phyloP scores from a whole-genome alignment of 352 stramenopile genomes.

The Globisporangium echinulatum region DNA sequence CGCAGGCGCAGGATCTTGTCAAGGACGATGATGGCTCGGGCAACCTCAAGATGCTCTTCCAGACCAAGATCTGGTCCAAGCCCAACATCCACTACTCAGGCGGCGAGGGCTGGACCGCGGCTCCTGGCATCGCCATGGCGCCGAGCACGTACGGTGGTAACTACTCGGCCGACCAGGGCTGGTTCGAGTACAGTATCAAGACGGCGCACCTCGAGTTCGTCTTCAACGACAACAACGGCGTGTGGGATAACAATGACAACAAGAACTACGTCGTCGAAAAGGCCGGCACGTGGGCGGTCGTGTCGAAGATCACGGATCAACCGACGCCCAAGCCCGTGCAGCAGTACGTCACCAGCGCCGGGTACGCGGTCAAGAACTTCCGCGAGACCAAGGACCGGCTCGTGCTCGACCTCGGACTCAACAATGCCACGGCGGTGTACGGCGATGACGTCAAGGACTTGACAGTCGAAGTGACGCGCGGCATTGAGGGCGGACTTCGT shows the following conservation, averaged over 20 bases:
- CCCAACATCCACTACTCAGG: constrained; percentile 18
- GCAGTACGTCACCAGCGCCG: constrained; percentile 17
- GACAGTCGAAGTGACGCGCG: constrained; percentile 27
- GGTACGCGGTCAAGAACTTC: constrained; percentile 23
- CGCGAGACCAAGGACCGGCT: constrained; percentile 13
- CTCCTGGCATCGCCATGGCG: constrained; percentile 6
- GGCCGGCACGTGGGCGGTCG: constrained; percentile 29
- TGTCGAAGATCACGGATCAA: constrained; percentile 22
- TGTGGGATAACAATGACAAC: constrained; percentile 42
- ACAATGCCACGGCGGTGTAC: constrained; percentile 16
- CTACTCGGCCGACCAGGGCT: constrained; percentile 22
- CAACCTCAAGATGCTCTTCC: constrained; percentile 17
- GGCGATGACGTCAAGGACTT: constrained; percentile 36
- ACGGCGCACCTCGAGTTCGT: constrained; percentile 32
- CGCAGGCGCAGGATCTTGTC: constrained; percentile 13
- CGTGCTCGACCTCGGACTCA: constrained; percentile 18
- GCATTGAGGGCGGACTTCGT: constrained; percentile 8
- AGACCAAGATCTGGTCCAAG: constrained; percentile 16
- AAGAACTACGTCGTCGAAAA: constrained; percentile 31
- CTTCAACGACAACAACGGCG: constrained; percentile 41
- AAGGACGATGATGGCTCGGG: constrained; percentile 13
- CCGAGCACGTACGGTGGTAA: constrained; percentile 17
- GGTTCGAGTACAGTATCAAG: constrained; percentile 33
- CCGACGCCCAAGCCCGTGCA: constrained; percentile 13
- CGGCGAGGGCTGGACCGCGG: constrained; percentile 8